A percentile compares a stretch with the other conserved stretches of the same genome.
phyloP scores from a whole-genome alignment of 257 asterid species.

The Solanum paucissectum region DNA sequence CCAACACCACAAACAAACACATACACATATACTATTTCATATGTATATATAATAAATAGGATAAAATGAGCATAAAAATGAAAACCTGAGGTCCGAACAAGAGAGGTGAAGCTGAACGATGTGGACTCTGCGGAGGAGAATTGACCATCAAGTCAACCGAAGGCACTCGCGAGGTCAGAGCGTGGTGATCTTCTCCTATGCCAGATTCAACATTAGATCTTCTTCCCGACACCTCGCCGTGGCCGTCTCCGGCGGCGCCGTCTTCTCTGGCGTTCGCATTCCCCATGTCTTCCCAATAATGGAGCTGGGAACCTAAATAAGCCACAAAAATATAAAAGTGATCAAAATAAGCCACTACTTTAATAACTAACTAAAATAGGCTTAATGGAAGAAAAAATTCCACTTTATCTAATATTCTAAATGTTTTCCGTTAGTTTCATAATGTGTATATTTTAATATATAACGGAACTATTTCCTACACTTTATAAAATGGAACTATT shows the following conservation, averaged over 20 bases:
- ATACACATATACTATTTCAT: not conserved
- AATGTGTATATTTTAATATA: too few species aligned
- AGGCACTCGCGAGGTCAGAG: slow-evolving; percentile 27
- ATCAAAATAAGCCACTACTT: too few species aligned
- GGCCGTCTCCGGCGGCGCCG: slow-evolving; percentile 4
- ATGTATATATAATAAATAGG: not conserved
- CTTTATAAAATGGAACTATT: too few species aligned
- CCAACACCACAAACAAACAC: not conserved
- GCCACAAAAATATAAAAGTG: too few species aligned
- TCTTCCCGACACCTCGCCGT: slow-evolving; percentile 15
- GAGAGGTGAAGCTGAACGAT: slow-evolving; percentile 41
- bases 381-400: too few species aligned
- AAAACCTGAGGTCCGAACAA: slow-evolving; percentile 59
- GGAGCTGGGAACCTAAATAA: too few species aligned
- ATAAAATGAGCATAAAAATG: not conserved
- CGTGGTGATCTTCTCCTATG: slow-evolving; percentile 14
- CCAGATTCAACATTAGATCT: slow-evolving; percentile 11
- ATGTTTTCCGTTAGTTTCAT: too few species aligned
- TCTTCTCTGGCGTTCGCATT: slow-evolving; percentile 60
- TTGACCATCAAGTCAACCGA: slow-evolving; percentile 57
- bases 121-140: slow-evolving; percentile 56
- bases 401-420: too few species aligned
- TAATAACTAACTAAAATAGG: too few species aligned
- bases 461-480: too few species aligned
- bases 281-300: slow-evolving; percentile 48